phyloP scores from a whole-genome alignment of 441 rosid genomes.

The Brassica hybrid region DNA sequence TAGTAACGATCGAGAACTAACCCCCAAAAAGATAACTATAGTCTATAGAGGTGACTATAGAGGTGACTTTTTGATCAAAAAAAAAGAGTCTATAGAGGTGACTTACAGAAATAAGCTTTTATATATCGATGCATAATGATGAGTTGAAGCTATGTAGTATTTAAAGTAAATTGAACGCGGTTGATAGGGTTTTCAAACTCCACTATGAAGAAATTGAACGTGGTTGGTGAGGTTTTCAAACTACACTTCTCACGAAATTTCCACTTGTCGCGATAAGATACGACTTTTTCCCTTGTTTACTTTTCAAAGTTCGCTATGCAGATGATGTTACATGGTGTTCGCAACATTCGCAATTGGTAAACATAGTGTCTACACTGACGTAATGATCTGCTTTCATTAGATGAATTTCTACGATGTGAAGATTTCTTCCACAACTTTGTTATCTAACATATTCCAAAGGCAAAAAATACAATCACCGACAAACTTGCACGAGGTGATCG shows the following conservation, averaged over 20 bases:
- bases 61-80: background rate
- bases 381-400: too few species aligned
- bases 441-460: too few species aligned
- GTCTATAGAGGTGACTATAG: too few species aligned
- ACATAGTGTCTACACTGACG: too few species aligned
- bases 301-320: background rate
- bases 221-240: background rate
- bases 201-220: background rate
- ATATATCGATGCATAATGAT: background rate
- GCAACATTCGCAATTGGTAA: background rate
- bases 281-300: background rate
- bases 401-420: too few species aligned
- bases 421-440: too few species aligned
- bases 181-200: background rate
- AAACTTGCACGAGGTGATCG: too few species aligned
- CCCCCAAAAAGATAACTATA: background rate
- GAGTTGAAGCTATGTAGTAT: background rate
- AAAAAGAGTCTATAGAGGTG: background rate
- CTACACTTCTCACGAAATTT: background rate
- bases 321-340: background rate
- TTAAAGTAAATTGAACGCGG: background rate
- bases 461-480: too few species aligned
- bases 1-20: background rate
- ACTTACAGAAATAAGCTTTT: background rate
- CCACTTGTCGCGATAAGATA: background rate